Percentiles rank a stretch among this genome's conserved stretches.
phyloP scores from a whole-genome alignment of 2,329 filamentous ascomycete species.

The Ceratocystis colombiana region DNA sequence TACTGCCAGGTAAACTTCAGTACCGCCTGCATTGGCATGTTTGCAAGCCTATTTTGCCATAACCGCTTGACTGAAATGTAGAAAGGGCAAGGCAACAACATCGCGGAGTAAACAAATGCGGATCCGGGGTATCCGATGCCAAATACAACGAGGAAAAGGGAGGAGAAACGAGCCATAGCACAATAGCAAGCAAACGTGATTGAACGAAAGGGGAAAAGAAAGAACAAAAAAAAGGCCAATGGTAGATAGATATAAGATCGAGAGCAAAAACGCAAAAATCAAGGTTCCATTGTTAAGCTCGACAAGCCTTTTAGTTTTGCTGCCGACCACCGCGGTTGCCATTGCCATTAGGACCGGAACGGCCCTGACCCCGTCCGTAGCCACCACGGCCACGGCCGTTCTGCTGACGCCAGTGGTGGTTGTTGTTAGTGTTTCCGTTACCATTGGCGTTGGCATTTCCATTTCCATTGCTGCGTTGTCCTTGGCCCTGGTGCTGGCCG shows the following conservation, averaged over 20 bases:
- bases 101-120: not conserved
- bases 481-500: not conserved
- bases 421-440: constrained; percentile 15
- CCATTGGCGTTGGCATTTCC: not conserved
- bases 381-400: constrained; percentile 27
- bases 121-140: constrained; percentile 16
- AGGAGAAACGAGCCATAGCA: not conserved
- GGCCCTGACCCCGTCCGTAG: constrained; percentile 30
- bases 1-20: not conserved
- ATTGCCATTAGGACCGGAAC: constrained; percentile 26
- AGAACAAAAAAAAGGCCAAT: constrained; percentile 10
- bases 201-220: not conserved
- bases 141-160: not conserved
- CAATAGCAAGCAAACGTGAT: too few relatives aligned
- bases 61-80: not conserved
- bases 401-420: constrained; percentile 22
- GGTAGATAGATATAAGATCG: constrained; percentile 12
- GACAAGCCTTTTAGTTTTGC: constrained; percentile 14
- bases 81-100: not conserved
- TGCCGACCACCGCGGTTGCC: constrained; percentile 26
- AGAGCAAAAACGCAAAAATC: not conserved
- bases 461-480: not conserved
- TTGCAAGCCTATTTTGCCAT: constrained; percentile 6
- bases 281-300: not conserved
- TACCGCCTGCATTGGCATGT: not conserved